Base-by-base conservation (phyloP, 495 filamentous ascomycete genomes). In the Talaromyces ruber region DNA sequence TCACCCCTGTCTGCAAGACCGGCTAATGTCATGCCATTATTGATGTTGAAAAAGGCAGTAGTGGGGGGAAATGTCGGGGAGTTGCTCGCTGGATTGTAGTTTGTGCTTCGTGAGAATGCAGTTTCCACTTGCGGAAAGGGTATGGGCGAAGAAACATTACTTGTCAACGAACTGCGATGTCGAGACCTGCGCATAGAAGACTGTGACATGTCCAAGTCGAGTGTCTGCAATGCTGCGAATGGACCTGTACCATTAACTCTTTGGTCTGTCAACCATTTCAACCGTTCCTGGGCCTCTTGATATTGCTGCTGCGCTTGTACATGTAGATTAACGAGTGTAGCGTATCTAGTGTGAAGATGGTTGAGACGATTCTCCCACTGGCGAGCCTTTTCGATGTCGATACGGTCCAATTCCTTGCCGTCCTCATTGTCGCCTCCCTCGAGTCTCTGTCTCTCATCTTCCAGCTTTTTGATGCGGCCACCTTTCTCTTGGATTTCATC, bases 401-500 rank as follows among this genome's bases (percentile, higher is more conserved):
- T 78, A 53, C 77, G 73, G 59, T 77, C 76, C 59, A 77, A 66
- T 25, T 82, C 76, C 59, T 76, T 79, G 37, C 78, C 78, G 63
- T 78, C 77, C 43, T 80, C 81, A 28, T 74, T 79, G 47, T 82
- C 80, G 1, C 70, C 75, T 11, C 75, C 80, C 16, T 78, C 74
- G 16, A 75, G 62, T 28, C 73, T 72, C 67, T 80, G 79, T 57
- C 79, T 74, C 55, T 83, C 79, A 25, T 86, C 84, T 64, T 89
- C 86, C 3, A 88, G 75, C 53, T 79, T 75, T 73, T 88, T 88
- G 67, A 88, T 81, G 30, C 82, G 79, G 16, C 77, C 78, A 28
- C 83, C 84, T 62, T 80, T 85, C 39, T 84, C 78, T 63, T 84
- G 82, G 32, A 87, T 83, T 56, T 83, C 80, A 55, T 88, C 85